phyloP scores from a whole-genome alignment of 2,329 filamentous ascomycete species.

The Sporothrix variecibatus region DNA sequence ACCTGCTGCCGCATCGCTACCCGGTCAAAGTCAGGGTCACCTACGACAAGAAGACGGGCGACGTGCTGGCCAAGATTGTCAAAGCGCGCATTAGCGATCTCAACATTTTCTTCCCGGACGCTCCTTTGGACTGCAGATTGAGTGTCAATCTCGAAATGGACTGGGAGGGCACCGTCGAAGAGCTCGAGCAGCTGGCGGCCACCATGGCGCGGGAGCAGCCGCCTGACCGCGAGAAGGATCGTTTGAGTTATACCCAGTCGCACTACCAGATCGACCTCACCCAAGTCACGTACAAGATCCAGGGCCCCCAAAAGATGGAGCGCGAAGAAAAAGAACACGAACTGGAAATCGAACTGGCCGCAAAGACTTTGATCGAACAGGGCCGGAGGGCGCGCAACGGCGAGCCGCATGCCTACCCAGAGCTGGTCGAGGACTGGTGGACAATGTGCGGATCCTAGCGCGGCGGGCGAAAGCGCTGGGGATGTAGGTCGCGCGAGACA shows the following conservation, averaged over 20 bases:
- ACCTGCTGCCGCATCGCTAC: slow-evolving; percentile 60
- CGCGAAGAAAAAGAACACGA: slow-evolving; percentile 70
- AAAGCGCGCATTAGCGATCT: slow-evolving; percentile 87
- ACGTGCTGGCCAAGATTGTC: slow-evolving; percentile 79
- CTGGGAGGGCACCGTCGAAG: slow-evolving; percentile 69
- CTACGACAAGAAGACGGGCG: slow-evolving; percentile 67
- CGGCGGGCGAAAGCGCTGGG: slow-evolving; percentile 23
- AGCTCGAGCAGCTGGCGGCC: slow-evolving; percentile 48
- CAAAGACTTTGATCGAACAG: slow-evolving; percentile 64
- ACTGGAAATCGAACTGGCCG: slow-evolving; percentile 75
- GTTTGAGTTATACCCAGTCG: slow-evolving; percentile 86
- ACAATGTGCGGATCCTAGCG: slow-evolving; percentile 65
- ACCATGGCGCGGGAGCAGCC: slow-evolving; percentile 43
- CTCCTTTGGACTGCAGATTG: slow-evolving; percentile 84
- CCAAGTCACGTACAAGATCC: slow-evolving; percentile 66
- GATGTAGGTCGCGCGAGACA: neutral
- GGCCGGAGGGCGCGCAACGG: slow-evolving; percentile 56
- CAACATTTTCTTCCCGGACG: slow-evolving; percentile 78
- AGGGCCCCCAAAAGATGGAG: slow-evolving; percentile 41
- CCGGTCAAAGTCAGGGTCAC: slow-evolving; percentile 70
- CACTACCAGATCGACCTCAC: slow-evolving; percentile 91
- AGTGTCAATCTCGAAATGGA: slow-evolving; percentile 94
- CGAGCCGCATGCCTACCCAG: slow-evolving; percentile 62
- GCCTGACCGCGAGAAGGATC: slow-evolving; percentile 78
- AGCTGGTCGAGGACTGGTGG: slow-evolving; percentile 73